These are phyloP conservation scores for Trichocomaceae sp. DNA, from an alignment of 2,329 filamentous ascomycete genomes.

Conservation along the genomic window DNA sequence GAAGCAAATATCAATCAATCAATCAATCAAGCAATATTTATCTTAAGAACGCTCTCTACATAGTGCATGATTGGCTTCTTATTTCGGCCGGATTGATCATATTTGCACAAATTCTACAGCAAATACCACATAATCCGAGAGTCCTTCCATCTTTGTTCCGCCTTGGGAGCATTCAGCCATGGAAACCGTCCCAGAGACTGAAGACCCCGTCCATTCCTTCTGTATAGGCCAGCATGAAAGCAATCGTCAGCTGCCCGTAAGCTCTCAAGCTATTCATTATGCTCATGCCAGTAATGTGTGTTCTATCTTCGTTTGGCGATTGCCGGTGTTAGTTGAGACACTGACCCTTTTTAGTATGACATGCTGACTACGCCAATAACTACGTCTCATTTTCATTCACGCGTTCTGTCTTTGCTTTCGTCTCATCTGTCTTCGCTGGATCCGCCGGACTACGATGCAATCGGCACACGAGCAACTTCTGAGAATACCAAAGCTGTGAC, in stretches of 20 bases:
- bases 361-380: slow-evolving; percentile 59
- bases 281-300: slow-evolving; percentile 53
- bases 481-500: slow-evolving; percentile 35
- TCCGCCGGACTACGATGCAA: slow-evolving; percentile 26
- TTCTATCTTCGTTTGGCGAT: slow-evolving; percentile 17
- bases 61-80: neutral
- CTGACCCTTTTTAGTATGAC: slow-evolving; percentile 49
- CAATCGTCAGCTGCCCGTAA: slow-evolving; percentile 44
- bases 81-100: neutral
- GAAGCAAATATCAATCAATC: neutral
- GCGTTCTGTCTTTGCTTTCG: slow-evolving; percentile 49
- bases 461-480: slow-evolving; percentile 35
- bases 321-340: slow-evolving; percentile 2
- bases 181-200: slow-evolving; percentile 26
- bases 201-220: slow-evolving; percentile 43
- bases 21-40: no score
- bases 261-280: slow-evolving; percentile 45
- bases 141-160: neutral
- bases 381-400: slow-evolving; percentile 53
- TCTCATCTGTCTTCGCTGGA: slow-evolving; percentile 44
- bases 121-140: neutral
- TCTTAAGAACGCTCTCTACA: neutral
- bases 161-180: no score
- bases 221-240: slow-evolving; percentile 58
- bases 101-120: neutral